A percentile compares a stretch with the other conserved stretches of the same genome.
Conservation (phyloP, 2,329 filamentous ascomycete genomes). For the Colletotrichum lentis region DNA sequence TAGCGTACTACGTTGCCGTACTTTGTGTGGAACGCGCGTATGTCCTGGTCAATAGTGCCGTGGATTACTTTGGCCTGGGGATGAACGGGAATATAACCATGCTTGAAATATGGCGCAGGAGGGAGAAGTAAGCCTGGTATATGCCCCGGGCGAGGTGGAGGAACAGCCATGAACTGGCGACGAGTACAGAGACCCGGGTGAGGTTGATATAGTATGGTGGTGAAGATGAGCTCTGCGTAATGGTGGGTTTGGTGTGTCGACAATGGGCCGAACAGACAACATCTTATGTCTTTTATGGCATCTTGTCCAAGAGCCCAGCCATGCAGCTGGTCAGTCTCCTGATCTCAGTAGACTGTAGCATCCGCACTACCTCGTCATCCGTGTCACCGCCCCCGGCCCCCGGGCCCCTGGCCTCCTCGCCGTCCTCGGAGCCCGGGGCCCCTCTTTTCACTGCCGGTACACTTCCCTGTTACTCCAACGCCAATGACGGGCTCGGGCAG, state of each 20-base stretch:
- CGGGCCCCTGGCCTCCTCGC: no score
- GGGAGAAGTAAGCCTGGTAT: constrained; percentile 11
- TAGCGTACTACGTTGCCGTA: constrained; percentile 57
- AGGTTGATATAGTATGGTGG: background rate
- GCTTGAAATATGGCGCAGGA: background rate
- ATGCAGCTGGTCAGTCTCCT: no score
- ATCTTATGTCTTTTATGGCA: no score
- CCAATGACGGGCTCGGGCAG: no score
- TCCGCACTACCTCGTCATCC: no score
- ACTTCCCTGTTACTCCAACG: no score
- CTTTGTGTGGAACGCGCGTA: constrained; percentile 46
- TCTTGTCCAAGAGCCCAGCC: no score
- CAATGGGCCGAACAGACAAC: background rate
- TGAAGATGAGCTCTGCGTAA: background rate
- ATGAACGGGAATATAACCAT: background rate
- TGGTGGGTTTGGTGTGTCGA: background rate
- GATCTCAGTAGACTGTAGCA: no score
- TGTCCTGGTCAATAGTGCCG: constrained; percentile 30
- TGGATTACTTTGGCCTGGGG: background rate
- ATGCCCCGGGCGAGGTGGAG: constrained; percentile 1
- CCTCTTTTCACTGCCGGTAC: no score
- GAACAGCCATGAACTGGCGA: background rate
- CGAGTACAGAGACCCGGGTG: background rate
- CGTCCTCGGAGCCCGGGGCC: no score
- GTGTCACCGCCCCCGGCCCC: no score